Base-by-base conservation (phyloP, 1,284 basidiomycete genomes). In the Apiotrichum laibachii region DNA sequence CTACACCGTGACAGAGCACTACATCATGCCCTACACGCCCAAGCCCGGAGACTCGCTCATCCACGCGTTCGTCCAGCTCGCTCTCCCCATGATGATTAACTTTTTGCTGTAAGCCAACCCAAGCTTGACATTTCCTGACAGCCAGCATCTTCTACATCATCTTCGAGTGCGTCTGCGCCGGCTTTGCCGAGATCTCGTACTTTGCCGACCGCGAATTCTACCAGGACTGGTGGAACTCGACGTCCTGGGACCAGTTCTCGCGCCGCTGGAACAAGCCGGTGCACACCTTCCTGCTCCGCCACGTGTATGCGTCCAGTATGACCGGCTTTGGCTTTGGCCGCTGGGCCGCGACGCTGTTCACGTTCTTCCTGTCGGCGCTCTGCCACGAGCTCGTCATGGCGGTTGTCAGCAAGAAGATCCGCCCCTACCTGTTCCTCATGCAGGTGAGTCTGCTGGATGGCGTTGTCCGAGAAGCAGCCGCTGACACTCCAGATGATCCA, bases 141-240 rank as follows among this genome's bases (percentile, higher is more conserved):
- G 26, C 31, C 61, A 75, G 72, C 22, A 78, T 77, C 59, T 77
- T 77, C 65, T 78, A 78, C 57, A 75, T 74, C 39, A 69, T 73
- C 47, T 72, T 76, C 87, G 92, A 94, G 76, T 96, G 94, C 71
- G 93, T 98, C 60, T 95, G 92, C 79, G 95, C 96, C 71, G 92
- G 82, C 12, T 97, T 98, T 73, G 92, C 92, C 4, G 95, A 98
- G 77, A 80, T 94, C 35, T 90, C 91, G 11, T 88, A 86, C 72
- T 99, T 98, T 72, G 92, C 92, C 31, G 95, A 99, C 75, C 84
- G 95, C 45, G 89, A 93, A 67, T 98, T 98, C 77, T 99, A 98
- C 77, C 89, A 93, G 77, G 94, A 97, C 74, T 97, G 92, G 90
- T 98, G 95, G 95, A 99, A 98, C 79, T 90, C 91, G 1, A 92